These are phyloP conservation scores for Nemophila menziesii DNA, from an alignment of 257 asterid genomes.

Conservation along the genomic window DNA sequence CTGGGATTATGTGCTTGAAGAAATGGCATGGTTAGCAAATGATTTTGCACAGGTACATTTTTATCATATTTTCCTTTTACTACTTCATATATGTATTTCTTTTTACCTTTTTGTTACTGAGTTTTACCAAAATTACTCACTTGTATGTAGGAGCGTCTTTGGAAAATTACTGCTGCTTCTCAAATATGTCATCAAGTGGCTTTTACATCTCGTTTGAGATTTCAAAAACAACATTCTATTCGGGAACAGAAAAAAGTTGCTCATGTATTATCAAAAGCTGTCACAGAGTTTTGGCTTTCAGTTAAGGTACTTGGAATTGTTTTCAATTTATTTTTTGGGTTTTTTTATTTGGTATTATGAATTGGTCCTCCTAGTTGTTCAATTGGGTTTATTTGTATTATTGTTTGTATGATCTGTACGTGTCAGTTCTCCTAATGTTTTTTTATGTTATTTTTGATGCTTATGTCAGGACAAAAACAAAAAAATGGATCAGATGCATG, in stretches of 20 bases:
- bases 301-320: slow-evolving; percentile 35
- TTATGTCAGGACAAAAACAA: slow-evolving; percentile 44
- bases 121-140: slow-evolving; percentile 8
- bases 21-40: slow-evolving; percentile 96
- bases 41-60: slow-evolving; percentile 92
- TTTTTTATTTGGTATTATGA: neutral
- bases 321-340: neutral
- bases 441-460: slow-evolving; percentile 8
- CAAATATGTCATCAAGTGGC: slow-evolving; percentile 54
- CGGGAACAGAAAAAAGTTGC: slow-evolving; percentile 55
- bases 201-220: slow-evolving; percentile 34
- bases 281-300: slow-evolving; percentile 75
- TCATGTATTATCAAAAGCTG: slow-evolving; percentile 53
- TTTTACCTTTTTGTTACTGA: slow-evolving; percentile 7
- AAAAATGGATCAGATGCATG: slow-evolving; percentile 36
- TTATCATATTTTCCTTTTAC: slow-evolving; percentile 7
- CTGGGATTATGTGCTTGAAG: slow-evolving; percentile 94
- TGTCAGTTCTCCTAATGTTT: slow-evolving; percentile 2
- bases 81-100: neutral
- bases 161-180: slow-evolving; percentile 73
- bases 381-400: neutral
- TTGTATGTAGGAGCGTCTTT: slow-evolving; percentile 65
- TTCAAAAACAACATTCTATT: slow-evolving; percentile 24
- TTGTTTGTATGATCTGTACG: neutral
- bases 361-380: neutral